Evolutionary conservation across 2,329 filamentous ascomycete species (phyloP).

Genomic region (Aspergillus candidus): DNA sequence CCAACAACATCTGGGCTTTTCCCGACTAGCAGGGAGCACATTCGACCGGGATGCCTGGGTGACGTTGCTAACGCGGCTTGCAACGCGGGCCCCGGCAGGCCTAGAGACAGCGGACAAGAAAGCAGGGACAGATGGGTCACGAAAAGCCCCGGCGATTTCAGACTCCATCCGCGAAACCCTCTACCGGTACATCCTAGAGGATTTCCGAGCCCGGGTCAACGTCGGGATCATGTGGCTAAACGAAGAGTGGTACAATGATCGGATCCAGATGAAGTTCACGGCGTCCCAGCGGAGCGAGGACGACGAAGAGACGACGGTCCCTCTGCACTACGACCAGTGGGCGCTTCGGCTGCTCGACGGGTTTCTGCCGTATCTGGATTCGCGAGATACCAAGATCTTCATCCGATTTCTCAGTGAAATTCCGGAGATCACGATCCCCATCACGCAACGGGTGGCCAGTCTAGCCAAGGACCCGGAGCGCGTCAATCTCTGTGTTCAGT

Average conservation of each 20-base stretch:
- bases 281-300: conserved; percentile 36
- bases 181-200: conserved; percentile 80
- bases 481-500: conserved; percentile 53
- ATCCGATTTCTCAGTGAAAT: conserved; percentile 90
- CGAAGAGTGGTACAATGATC: conserved; percentile 97
- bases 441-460: conserved; percentile 65
- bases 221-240: conserved; percentile 89
- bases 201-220: conserved; percentile 84
- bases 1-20: conserved; percentile 64
- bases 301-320: conserved; percentile 43
- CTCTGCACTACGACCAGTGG: conserved; percentile 69
- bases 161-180: conserved; percentile 72
- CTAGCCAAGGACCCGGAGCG: conserved; percentile 60
- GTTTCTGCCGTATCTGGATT: conserved; percentile 84
- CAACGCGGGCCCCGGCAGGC: conserved; percentile 68
- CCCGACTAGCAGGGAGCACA: conserved; percentile 73
- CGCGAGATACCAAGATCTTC: conserved; percentile 73
- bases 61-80: conserved; percentile 76
- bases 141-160: conserved; percentile 36
- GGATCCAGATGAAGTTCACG: conserved; percentile 46
- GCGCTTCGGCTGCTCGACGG: conserved; percentile 77
- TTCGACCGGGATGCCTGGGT: conserved; percentile 88
- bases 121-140: conserved; percentile 20
- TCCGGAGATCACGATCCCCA: conserved; percentile 65
- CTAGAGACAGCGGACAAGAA: conserved; percentile 50